Percentiles rank a stretch among this genome's conserved stretches.
phyloP scores from a whole-genome alignment of 768 basidiomycete genomes.

The Trametopsis cervina region DNA sequence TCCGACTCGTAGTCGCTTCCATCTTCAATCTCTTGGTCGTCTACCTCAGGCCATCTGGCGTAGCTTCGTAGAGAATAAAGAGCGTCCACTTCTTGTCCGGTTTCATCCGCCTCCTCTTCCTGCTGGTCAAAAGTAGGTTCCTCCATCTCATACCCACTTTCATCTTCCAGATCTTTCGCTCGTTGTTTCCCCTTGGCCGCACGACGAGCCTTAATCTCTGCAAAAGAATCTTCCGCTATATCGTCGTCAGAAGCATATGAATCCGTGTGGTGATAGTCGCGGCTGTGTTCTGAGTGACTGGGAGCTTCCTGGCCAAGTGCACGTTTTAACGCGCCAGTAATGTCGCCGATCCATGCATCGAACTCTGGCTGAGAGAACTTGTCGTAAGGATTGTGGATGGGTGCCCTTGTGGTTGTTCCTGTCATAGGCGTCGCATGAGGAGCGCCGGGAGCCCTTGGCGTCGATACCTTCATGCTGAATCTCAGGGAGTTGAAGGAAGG shows the following conservation, averaged over 20 bases:
- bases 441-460: slow-evolving; percentile 13
- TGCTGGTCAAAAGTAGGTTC: slow-evolving; percentile 20
- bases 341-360: slow-evolving; percentile 62
- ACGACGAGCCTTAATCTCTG: slow-evolving; percentile 42
- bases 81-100: slow-evolving; percentile 11
- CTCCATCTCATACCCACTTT: slow-evolving; percentile 20
- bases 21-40: slow-evolving; percentile 20
- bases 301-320: slow-evolving; percentile 45
- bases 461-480: slow-evolving; percentile 16
- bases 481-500: no score
- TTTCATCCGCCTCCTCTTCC: slow-evolving; percentile 14
- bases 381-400: slow-evolving; percentile 67
- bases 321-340: slow-evolving; percentile 48
- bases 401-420: slow-evolving; percentile 29
- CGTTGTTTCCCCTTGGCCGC: slow-evolving; percentile 61
- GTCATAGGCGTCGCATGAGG: slow-evolving; percentile 20
- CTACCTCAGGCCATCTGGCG: neutral
- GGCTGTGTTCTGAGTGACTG: neutral
- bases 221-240: slow-evolving; percentile 47
- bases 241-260: slow-evolving; percentile 25
- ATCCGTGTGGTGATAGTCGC: slow-evolving; percentile 14
- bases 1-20: slow-evolving; percentile 23
- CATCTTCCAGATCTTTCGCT: slow-evolving; percentile 54
- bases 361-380: slow-evolving; percentile 64
- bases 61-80: neutral